A percentile compares a stretch with the other conserved stretches of the same genome.
phyloP scores from a whole-genome alignment of 495 filamentous ascomycete genomes.

The Penicillium atrosanguineum region DNA sequence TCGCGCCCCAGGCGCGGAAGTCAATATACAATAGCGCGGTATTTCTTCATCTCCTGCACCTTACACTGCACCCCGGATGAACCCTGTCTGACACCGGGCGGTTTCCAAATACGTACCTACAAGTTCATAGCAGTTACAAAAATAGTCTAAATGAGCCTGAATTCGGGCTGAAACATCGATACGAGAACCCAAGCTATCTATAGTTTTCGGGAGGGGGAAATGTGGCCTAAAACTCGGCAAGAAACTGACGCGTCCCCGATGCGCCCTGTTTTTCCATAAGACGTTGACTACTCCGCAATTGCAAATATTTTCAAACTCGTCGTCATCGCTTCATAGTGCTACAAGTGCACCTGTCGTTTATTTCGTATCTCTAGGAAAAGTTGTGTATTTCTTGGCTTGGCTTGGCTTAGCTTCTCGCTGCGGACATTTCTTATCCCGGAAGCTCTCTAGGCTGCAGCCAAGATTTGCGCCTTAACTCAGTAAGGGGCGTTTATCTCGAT shows the following conservation, averaged over 20 bases:
- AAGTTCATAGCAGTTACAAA: neutral
- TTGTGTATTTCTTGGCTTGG: neutral
- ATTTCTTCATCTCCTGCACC: neutral
- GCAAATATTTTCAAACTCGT: neutral
- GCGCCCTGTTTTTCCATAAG: neutral
- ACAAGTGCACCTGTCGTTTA: neutral
- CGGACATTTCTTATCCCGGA: neutral
- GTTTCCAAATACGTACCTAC: neutral
- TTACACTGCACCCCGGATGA: neutral
- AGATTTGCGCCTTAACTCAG: neutral
- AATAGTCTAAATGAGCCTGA: neutral
- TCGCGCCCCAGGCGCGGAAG: neutral
- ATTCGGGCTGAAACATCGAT: constrained; percentile 15
- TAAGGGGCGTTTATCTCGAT: neutral
- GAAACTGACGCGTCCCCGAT: constrained; percentile 20
- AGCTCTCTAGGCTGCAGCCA: neutral
- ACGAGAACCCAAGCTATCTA: constrained; percentile 13
- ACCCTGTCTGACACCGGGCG: neutral
- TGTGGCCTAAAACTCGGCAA: constrained; percentile 9
- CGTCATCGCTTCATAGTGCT: neutral
- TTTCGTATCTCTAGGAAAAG: neutral
- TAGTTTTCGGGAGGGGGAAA: constrained; percentile 18
- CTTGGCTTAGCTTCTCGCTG: neutral
- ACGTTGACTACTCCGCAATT: neutral
- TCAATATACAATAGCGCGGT: neutral